Evolutionary conservation across 2,329 filamentous ascomycete species (phyloP).

Genomic region (Coniochaeta hoffmannii): DNA sequence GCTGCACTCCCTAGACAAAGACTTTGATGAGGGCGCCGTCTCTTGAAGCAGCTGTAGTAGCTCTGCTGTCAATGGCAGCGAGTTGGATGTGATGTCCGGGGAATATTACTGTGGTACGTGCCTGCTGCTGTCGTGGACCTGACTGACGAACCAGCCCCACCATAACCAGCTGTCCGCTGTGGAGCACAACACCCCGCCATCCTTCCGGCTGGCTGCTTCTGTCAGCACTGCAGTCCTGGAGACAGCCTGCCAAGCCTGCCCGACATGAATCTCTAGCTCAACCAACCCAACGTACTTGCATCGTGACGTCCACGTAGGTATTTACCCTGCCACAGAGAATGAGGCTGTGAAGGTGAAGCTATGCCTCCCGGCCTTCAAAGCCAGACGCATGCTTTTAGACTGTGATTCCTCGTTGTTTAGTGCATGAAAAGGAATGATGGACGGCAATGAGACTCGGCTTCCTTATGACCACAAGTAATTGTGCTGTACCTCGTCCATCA

Average conservation of each 20-base stretch:
- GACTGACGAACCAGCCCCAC: neutral
- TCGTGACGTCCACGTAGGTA: too few relatives aligned
- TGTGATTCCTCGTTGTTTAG: neutral
- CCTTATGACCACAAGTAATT: too few relatives aligned
- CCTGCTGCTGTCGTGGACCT: slow-evolving; percentile 2
- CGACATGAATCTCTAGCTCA: too few relatives aligned
- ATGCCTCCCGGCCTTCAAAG: too few relatives aligned
- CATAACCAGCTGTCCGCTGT: neutral
- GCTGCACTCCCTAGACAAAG: slow-evolving; percentile 5
- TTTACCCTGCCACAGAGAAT: too few relatives aligned
- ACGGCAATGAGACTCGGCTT: neutral
- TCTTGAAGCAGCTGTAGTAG: slow-evolving; percentile 8
- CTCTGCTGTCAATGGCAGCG: slow-evolving; percentile 2
- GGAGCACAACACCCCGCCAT: neutral
- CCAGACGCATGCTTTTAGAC: too few relatives aligned
- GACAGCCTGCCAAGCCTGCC: too few relatives aligned
- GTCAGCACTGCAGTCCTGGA: neutral
- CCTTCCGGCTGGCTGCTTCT: neutral
- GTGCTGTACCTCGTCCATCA: too few relatives aligned
- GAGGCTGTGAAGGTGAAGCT: too few relatives aligned
- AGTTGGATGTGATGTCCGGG: neutral
- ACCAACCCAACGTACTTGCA: too few relatives aligned
- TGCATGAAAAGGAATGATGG: neutral
- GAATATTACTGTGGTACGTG: slow-evolving; percentile 1
- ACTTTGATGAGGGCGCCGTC: neutral